Evolutionary conservation across 2,329 filamentous ascomycete genomes (phyloP).

Genomic region (Dothistroma septosporum): DNA sequence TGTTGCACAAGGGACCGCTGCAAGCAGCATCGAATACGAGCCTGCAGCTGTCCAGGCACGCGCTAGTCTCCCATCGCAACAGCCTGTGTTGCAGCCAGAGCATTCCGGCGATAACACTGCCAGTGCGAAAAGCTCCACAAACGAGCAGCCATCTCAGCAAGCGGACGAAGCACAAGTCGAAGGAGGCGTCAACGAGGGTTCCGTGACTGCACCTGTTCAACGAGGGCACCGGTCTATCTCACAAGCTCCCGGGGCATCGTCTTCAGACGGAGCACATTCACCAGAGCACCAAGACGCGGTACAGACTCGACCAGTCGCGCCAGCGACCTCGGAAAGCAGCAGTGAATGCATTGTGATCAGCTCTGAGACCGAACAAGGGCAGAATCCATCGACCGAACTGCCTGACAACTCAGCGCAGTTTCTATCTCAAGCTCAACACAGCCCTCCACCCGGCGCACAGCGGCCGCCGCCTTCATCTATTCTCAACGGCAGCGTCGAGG

Average conservation of each 20-base stretch:
- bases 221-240: background rate
- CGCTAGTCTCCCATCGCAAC: background rate
- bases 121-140: background rate
- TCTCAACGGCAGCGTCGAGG: background rate
- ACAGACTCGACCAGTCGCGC: background rate
- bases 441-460: slow-evolving; percentile 20
- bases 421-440: slow-evolving; percentile 9
- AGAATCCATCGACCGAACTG: background rate
- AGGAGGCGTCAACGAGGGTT: background rate
- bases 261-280: background rate
- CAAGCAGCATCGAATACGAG: background rate
- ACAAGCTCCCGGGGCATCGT: background rate
- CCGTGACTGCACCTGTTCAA: background rate
- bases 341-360: slow-evolving; percentile 4
- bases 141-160: background rate
- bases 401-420: background rate
- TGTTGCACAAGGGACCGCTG: background rate
- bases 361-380: slow-evolving; percentile 1
- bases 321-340: background rate
- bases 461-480: slow-evolving; percentile 12
- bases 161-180: background rate
- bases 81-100: too few relatives aligned
- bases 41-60: background rate
- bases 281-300: background rate
- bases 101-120: too few relatives aligned